A percentile compares a stretch with the other conserved stretches of the same genome.
These are phyloP conservation scores for Nigrospora osmanthi DNA, from an alignment of 2,329 filamentous ascomycete species.

Conservation along the genomic window DNA sequence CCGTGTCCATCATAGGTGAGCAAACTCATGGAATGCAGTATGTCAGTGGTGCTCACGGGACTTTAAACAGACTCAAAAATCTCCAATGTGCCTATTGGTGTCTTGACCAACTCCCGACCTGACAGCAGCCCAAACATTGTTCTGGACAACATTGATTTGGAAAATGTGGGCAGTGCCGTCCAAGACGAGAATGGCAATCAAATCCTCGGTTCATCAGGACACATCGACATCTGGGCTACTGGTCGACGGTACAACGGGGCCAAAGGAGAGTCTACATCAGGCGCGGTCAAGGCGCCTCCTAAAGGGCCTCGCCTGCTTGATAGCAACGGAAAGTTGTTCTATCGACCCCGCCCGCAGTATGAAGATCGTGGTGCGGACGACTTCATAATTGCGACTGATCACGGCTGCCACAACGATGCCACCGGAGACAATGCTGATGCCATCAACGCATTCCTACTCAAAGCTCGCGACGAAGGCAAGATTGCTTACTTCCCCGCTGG, in stretches of 20 bases:
- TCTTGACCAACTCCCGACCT: too few species aligned
- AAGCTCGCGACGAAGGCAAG: background rate
- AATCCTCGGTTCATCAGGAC: background rate
- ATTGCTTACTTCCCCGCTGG: conserved; percentile 17
- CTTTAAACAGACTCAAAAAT: too few species aligned
- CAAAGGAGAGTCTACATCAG: background rate
- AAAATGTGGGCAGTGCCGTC: conserved; percentile 17
- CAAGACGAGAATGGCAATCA: background rate
- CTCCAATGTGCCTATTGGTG: too few species aligned
- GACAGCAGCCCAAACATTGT: conserved; percentile 25
- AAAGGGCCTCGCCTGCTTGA: conserved; percentile 2
- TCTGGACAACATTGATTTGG: conserved; percentile 46
- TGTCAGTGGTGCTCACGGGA: too few species aligned
- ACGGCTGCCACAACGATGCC: conserved; percentile 23
- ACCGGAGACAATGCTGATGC: conserved; percentile 15
- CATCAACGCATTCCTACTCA: conserved; percentile 14
- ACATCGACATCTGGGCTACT: background rate
- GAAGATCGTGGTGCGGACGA: conserved; percentile 6
- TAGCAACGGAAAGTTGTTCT: conserved; percentile 12
- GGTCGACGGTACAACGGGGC: background rate
- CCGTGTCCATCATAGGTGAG: conserved; percentile 47
- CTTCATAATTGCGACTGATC: conserved; percentile 5
- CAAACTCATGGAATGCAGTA: too few species aligned
- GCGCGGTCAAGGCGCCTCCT: background rate
- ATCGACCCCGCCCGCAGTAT: conserved; percentile 26